A percentile compares a stretch with the other conserved stretches of the same genome.
Evolutionary conservation across 129 eudicot genomes (phyloP).

Genomic region (Logfia minima): DNA sequence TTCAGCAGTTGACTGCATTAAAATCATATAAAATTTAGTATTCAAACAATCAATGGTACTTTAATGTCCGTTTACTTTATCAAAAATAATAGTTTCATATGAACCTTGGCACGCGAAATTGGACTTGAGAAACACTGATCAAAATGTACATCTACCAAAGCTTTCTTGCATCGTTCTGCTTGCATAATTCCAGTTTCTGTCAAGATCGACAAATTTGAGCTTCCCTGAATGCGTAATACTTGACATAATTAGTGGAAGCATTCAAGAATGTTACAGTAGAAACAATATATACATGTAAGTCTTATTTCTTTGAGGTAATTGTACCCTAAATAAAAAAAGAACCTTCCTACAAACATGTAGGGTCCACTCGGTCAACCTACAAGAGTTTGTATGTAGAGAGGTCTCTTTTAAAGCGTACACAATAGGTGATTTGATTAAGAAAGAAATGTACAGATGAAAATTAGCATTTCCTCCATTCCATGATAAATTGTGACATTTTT

Average conservation of each 20-base stretch:
- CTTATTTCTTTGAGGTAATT: background rate
- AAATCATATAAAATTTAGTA: background rate
- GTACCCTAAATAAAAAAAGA: background rate
- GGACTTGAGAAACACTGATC: slow-evolving; percentile 81
- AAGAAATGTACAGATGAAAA: background rate
- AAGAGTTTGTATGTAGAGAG: background rate
- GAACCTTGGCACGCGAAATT: slow-evolving; percentile 79
- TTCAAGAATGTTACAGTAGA: slow-evolving; percentile 2
- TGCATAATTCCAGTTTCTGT: slow-evolving; percentile 62
- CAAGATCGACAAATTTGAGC: slow-evolving; percentile 62
- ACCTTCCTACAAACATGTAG: background rate
- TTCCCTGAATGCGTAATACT: slow-evolving; percentile 47
- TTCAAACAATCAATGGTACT: background rate
- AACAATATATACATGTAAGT: background rate
- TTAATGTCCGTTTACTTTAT: background rate
- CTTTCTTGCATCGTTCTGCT: slow-evolving; percentile 66
- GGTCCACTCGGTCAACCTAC: background rate
- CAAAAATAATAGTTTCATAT: slow-evolving; percentile 6
- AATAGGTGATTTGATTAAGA: too few species aligned
- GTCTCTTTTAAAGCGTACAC: background rate
- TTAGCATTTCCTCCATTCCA: background rate
- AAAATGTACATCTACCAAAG: slow-evolving; percentile 58
- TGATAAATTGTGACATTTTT: background rate
- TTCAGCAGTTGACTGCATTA: slow-evolving; percentile 68
- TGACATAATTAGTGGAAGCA: slow-evolving; percentile 12